These are phyloP conservation scores for Kwoniella newhampshirensis DNA, from an alignment of 768 basidiomycete species.

Conservation along the genomic window DNA sequence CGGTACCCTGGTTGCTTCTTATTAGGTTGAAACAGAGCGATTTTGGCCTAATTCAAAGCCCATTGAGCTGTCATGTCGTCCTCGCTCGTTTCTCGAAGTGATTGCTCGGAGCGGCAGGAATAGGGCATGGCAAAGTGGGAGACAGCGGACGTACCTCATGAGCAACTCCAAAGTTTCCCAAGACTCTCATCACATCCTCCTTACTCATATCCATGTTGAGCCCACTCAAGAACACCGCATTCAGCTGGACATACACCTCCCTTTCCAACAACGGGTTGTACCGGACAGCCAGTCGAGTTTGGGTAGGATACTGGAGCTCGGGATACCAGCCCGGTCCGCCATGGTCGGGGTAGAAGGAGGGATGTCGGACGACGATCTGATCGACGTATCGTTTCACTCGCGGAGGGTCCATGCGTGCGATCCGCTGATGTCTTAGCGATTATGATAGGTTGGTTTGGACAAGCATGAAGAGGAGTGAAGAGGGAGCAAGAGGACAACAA, in stretches of 20 bases:
- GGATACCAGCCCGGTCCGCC: constrained; percentile 16
- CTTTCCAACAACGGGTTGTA: not conserved
- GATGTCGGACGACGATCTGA: constrained; percentile 4
- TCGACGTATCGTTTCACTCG: constrained; percentile 8
- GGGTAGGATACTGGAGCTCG: constrained; percentile 13
- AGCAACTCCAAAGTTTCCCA: not conserved
- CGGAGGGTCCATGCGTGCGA: not conserved
- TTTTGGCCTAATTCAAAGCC: not conserved
- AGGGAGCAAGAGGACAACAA: not conserved
- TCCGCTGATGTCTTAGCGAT: not conserved
- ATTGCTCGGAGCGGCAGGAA: not conserved
- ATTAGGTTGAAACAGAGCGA: constrained; percentile 5
- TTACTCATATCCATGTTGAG: not conserved
- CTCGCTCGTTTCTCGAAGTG: too few species aligned
- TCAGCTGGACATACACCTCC: constrained; percentile 11
- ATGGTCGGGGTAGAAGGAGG: constrained; percentile 10
- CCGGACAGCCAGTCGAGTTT: constrained; percentile 11
- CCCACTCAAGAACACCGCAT: constrained; percentile 12
- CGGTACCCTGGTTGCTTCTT: not conserved
- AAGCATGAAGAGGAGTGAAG: not conserved
- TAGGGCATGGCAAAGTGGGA: not conserved
- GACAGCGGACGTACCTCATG: not conserved
- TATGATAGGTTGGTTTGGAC: not conserved
- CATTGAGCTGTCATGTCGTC: too few species aligned
- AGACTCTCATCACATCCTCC: not conserved